Conservation (phyloP, 116 monocot species). For the Cymodocea nodosa region DNA sequence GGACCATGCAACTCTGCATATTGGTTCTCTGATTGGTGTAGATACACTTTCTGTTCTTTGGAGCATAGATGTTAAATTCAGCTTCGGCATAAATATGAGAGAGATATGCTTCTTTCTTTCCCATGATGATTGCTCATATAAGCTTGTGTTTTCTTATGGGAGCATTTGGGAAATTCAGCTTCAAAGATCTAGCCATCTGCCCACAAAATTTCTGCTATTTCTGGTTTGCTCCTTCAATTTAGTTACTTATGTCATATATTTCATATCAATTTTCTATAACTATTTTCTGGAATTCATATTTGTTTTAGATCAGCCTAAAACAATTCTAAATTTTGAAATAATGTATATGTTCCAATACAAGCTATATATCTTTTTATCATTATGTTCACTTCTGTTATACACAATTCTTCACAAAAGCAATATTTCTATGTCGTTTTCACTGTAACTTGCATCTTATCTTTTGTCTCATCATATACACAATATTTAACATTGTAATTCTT, state of each 20-base stretch:
- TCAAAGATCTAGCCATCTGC: slow-evolving; percentile 12
- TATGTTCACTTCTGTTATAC: no score
- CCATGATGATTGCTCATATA: slow-evolving; percentile 17
- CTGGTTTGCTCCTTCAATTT: slow-evolving; percentile 24
- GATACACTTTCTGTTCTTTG: slow-evolving; percentile 37
- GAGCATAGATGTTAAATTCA: slow-evolving; percentile 18
- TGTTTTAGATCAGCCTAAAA: neutral
- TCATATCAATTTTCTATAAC: neutral
- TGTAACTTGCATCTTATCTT: no score
- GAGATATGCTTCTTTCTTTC: slow-evolving; percentile 44
- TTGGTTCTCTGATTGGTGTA: slow-evolving; percentile 43
- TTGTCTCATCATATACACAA: no score
- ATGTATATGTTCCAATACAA: no score
- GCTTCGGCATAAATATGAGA: slow-evolving; percentile 56
- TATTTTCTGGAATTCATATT: neutral
- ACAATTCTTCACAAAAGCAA: no score
- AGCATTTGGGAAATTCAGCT: slow-evolving; percentile 90
- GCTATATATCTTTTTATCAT: no score
- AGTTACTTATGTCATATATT: neutral
- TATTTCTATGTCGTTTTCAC: no score
- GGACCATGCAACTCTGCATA: slow-evolving; percentile 25
- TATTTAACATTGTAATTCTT: no score
- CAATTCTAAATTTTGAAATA: no score
- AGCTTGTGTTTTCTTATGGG: slow-evolving; percentile 69
- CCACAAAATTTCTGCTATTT: slow-evolving; percentile 43